These are phyloP conservation scores for Serendipita sp. DNA, from an alignment of 768 basidiomycete genomes.

Conservation along the genomic window DNA sequence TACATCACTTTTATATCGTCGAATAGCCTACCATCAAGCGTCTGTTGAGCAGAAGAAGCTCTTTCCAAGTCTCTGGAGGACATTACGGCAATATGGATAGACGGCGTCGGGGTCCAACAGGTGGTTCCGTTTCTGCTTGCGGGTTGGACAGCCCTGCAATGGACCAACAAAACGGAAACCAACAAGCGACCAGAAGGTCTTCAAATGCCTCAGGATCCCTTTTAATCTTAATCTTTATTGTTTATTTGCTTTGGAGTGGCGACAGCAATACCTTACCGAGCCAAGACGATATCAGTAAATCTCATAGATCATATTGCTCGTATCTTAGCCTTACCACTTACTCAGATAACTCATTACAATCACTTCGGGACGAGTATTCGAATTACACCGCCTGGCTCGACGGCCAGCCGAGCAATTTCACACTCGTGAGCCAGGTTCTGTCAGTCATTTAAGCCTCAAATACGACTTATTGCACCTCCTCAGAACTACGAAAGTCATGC, in stretches of 20 bases:
- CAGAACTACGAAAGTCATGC: background rate
- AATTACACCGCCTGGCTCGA: background rate
- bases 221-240: background rate
- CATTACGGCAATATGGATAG: background rate
- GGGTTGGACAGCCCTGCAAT: slow-evolving; percentile 3
- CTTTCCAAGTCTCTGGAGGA: slow-evolving; percentile 1
- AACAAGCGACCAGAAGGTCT: background rate
- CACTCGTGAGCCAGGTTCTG: background rate
- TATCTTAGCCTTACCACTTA: background rate
- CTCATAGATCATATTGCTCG: background rate
- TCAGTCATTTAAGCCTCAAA: background rate
- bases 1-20: background rate
- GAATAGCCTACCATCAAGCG: slow-evolving; percentile 23
- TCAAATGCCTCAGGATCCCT: slow-evolving; percentile 1
- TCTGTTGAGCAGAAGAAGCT: slow-evolving; percentile 19
- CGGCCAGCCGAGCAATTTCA: background rate
- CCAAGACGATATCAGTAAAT: background rate
- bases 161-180: background rate
- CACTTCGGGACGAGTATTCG: background rate
- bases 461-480: no score
- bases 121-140: background rate
- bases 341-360: background rate
- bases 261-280: background rate
- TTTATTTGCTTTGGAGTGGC: background rate
- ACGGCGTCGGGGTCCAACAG: background rate